Evolutionary conservation across 2,329 filamentous ascomycete species (phyloP), one percentile per base, ranked within the genome.

Genomic region (Cladosporium velox): DNA sequence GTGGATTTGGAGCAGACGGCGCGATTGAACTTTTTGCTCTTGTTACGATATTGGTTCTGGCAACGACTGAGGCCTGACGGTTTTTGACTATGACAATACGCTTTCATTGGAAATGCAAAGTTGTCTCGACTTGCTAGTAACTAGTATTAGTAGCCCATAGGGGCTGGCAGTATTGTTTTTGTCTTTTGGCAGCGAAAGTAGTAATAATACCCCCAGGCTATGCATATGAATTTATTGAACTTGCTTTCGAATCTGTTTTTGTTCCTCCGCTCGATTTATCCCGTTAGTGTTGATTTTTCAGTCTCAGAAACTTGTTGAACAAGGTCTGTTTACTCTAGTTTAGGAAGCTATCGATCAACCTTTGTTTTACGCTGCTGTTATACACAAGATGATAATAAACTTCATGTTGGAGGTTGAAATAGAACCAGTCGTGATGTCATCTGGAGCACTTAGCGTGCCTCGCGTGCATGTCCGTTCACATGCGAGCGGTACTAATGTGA

Each of bases 401-500:
- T 7, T 41, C 35, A 18, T 18, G 35, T 44, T 44, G 38, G 18
- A 44, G 38, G 38, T 62, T 52, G 47, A 62, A 38, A 52, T 62
- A 62, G n/a, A 54, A 62, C 47, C 28, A 62, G 59, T 62, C 28
- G 59, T 62, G 59, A 62, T 34, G 59, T 62, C 59, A 62, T 35
- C 4, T 26, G 11, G 11, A 51, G 28, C 59, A 47, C 44, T 32
- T 61, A 61, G 59, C 59, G 59, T 44, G 49, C 24, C 38, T 34
- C 30, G 52, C 52, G 52, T 55, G 21, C 18, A 32, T 14, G 32
- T 21, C n/a, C 15, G 24, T 59, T 59, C 34, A 47, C 57, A 54
- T 32, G 28, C 51, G 7, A 54, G 51, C 51, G 21, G 21, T 52
- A 49, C 44, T 52, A 54, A 54, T 11, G 28, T 28, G 28, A 18